These are phyloP conservation scores for Cylindrodendrum hubeiense DNA, from an alignment of 2,329 filamentous ascomycete genomes.

Conservation along the genomic window DNA sequence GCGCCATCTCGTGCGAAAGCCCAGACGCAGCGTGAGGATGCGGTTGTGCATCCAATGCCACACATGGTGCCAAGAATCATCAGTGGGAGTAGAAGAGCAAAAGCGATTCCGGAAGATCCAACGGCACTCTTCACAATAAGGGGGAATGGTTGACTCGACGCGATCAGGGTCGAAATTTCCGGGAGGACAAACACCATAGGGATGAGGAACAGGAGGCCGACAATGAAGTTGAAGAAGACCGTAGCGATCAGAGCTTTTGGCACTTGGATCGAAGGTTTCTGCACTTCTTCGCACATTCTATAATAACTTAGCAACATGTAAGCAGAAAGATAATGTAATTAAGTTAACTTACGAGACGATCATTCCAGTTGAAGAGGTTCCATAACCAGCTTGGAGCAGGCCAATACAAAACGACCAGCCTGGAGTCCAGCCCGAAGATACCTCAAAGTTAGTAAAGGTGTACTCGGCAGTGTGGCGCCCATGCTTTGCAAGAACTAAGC, in stretches of 20 bases:
- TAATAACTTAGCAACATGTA: neutral
- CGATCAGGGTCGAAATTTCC: constrained; percentile 67
- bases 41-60: constrained; percentile 77
- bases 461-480: constrained; percentile 73
- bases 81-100: constrained; percentile 73
- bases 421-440: constrained; percentile 75
- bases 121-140: constrained; percentile 73
- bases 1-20: constrained; percentile 79
- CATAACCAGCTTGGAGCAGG: constrained; percentile 78
- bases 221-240: constrained; percentile 74
- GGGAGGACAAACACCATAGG: constrained; percentile 78
- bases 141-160: constrained; percentile 72
- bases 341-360: constrained; percentile 74
- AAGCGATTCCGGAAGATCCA: constrained; percentile 70
- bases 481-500: constrained; percentile 75
- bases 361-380: constrained; percentile 83
- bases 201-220: constrained; percentile 76
- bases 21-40: constrained; percentile 75
- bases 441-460: constrained; percentile 76
- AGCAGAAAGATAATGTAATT: neutral
- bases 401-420: constrained; percentile 83
- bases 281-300: constrained; percentile 81
- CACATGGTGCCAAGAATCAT: constrained; percentile 76
- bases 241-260: constrained; percentile 80
- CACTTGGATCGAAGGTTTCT: constrained; percentile 74